Evolutionary conservation across 1,139 yeast species (phyloP), one percentile per base, ranked within the genome.

Genomic region (Sugiyamaella grinbergsii): DNA sequence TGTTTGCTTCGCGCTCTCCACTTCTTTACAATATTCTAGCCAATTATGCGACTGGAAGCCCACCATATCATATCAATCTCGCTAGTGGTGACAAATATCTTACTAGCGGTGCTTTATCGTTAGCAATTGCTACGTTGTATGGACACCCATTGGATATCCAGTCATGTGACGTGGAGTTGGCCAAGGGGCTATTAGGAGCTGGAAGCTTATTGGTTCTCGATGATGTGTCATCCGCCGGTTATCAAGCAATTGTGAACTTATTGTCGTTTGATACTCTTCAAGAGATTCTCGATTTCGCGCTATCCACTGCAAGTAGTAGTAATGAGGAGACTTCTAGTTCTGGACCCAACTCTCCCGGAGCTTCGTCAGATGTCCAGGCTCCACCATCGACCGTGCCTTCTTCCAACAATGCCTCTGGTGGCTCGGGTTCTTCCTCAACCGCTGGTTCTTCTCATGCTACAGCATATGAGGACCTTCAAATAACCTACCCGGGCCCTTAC

Each of bases 21-120:
- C 59, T 62, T 41, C 56, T 68, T 29, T 64, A 63, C 54, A 62
- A 58, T 29, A 57, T 58, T 39, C 59, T 68, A 33, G 52, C 62
- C n/a, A 54, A 55, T 33, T 49, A 50, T 29, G 59, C 55, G 8
- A 37, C 57, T 33, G 47, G 46, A 23, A 64, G 63, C 16, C 60
- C 81, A 13, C 79, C 82, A 8, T 75, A 78, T 58, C 79, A 77
- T 55, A 80, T 80, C 38, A 76, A 77, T 36, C 72, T 80, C 61
- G 72, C 78, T 28, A 78, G 78, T 19, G 74, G 76, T 54, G 83
- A 80, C 64, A 78, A 76, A 52, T 76, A 74, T 59, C 72, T 77
- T 62, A 80, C 80, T n/a, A 56, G 62, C 8, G 54, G 61, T 18
- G 54, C 68, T 8, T 48, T 68, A 26, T 61, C 68, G 2, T 60